Conservation (phyloP, 148 eudicot species). For the Rhododendron mucronatum region DNA sequence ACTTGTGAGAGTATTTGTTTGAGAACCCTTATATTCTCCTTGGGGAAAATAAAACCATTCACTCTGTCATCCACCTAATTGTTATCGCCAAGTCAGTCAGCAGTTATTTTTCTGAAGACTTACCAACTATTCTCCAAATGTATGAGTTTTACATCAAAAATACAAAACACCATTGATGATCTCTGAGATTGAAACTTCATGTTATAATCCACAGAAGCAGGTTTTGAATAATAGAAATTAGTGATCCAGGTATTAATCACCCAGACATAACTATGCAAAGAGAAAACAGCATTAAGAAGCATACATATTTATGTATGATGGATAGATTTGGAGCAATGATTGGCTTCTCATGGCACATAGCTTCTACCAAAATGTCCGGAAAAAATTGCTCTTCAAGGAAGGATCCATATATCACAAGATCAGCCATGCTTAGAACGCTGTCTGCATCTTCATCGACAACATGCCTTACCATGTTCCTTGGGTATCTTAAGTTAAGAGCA, state of each 20-base stretch:
- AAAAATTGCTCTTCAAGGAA: constrained; percentile 77
- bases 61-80: constrained; percentile 80
- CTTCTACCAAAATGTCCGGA: constrained; percentile 68
- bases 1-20: constrained; percentile 43
- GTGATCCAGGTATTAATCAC: not conserved
- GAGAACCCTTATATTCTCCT: constrained; percentile 55
- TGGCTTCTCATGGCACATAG: constrained; percentile 85
- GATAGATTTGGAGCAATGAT: constrained; percentile 72
- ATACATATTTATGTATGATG: constrained; percentile 67
- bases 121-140: not conserved
- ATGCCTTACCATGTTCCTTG: constrained; percentile 60
- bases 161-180: no score
- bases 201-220: not conserved
- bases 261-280: not conserved
- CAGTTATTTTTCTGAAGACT: not conserved
- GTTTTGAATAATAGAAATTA: not conserved
- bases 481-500: constrained; percentile 58
- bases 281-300: constrained; percentile 18
- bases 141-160: not conserved
- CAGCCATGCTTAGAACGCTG: constrained; percentile 40
- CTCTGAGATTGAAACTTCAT: no score
- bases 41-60: constrained; percentile 75
- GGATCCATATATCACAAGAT: constrained; percentile 83
- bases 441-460: constrained; percentile 43
- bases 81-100: constrained; percentile 35